Base-by-base conservation (phyloP, 73 alveolate genomes). In the Tetrahymena malaccensis region DNA sequence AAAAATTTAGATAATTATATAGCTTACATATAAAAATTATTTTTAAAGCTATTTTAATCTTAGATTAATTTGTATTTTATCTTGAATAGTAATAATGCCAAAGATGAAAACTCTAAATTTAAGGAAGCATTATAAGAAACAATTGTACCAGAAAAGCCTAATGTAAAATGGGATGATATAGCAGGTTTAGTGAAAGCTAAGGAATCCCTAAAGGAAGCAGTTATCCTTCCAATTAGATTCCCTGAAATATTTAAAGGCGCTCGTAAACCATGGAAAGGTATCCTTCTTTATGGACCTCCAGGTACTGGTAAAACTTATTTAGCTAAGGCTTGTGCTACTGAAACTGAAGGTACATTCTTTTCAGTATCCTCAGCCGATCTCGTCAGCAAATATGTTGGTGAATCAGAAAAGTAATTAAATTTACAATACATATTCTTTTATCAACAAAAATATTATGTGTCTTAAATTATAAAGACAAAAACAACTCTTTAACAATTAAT, bases 301-400 rank as follows among this genome's bases (percentile, higher is more conserved):
- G 99, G 99, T 89, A 99, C 99, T 43, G 99, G 99, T 21, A 99
- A 99, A 96, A 97, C 99, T 37, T 99, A 95, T 98, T 96, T 99
- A 93, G 99, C 99, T 31, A 99, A 99, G 94, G 99, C 99, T 34
- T 98, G 99, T 89, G 99, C 99, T 25, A 99, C 99, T 19, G 99
- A 99, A 97, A 98, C 99, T 11, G 99, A 98, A 83, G 99, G 99
- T 35, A 98, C 99, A 34, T 99, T 99, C 98, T 99, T 99, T 97
- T 98, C 99, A 37, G 98, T 95, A 21, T 94, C 97, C 27, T 96
- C 98, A 6, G 96, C 99, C 12, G 99, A 98, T 96, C 96, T 98
- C 84, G 98, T 98, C 58, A 96, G 99, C 35, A 98, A 98, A 94
- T 98, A 96, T 97, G 97, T 98, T 96, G 99, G 99, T 96, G 99